These are phyloP conservation scores for Neurospora tetraspora DNA, from an alignment of 495 filamentous ascomycete genomes.

Conservation along the genomic window DNA sequence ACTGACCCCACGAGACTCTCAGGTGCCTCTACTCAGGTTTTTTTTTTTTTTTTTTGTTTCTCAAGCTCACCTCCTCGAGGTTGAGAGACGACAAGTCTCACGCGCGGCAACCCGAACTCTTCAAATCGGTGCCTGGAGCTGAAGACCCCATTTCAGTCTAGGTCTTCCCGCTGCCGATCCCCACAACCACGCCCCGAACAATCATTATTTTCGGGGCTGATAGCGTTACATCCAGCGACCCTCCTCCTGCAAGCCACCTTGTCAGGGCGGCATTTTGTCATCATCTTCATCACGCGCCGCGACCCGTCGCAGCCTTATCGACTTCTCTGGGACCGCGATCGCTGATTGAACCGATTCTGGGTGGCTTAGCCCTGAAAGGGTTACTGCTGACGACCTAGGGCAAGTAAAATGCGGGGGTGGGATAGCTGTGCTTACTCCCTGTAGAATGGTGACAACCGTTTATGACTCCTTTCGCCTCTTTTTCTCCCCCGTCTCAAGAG, in stretches of 20 bases:
- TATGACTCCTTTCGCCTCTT: background rate
- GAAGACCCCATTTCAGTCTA: background rate
- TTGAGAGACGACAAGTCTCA: background rate
- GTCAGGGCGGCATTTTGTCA: background rate
- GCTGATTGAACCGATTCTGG: background rate
- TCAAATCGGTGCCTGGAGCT: background rate
- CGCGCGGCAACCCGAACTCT: background rate
- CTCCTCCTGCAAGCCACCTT: background rate
- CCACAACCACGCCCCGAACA: background rate
- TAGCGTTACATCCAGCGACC: background rate
- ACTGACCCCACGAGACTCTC: background rate
- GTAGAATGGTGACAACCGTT: background rate
- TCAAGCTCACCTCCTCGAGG: background rate
- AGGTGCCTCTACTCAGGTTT: no score
- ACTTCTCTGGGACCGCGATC: background rate
- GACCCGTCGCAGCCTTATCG: background rate
- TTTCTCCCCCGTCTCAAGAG: background rate
- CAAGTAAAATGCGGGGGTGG: background rate
- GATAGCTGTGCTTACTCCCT: background rate
- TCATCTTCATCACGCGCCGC: background rate
- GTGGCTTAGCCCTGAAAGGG: background rate
- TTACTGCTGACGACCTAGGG: background rate
- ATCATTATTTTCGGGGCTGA: background rate
- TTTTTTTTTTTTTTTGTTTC: no score
- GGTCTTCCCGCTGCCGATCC: background rate